Evolutionary conservation across 1,139 yeast species (phyloP).

Genomic region (Lodderomyces parapsilosis): DNA sequence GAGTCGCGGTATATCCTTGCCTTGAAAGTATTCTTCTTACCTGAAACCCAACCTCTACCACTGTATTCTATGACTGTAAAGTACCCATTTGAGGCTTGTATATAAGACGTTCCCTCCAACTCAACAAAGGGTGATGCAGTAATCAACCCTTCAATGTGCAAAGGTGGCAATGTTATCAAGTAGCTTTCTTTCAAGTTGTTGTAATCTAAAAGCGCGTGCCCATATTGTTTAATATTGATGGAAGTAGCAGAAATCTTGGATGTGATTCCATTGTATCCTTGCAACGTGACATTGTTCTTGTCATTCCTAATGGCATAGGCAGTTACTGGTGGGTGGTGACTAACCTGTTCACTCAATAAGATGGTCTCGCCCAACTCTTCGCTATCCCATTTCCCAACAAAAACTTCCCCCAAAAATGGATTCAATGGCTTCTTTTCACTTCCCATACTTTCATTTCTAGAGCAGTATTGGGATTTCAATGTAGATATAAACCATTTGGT

Average conservation of each 20-base stretch:
- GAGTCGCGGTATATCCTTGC: constrained; percentile 68
- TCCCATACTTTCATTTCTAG: constrained; percentile 87
- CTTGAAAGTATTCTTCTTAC: constrained; percentile 89
- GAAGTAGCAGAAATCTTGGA: constrained; percentile 78
- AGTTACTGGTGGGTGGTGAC: constrained; percentile 95
- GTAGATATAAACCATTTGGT: constrained; percentile 91
- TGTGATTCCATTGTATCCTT: constrained; percentile 88
- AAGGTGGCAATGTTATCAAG: constrained; percentile 87
- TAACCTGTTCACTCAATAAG: constrained; percentile 84
- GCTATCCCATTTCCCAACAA: constrained; percentile 77
- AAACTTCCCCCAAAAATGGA: constrained; percentile 91
- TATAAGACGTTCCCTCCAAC: constrained; percentile 79
- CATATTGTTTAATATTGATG: constrained; percentile 83
- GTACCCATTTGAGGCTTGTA: constrained; percentile 81
- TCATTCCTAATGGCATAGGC: constrained; percentile 80
- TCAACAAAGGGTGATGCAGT: constrained; percentile 90
- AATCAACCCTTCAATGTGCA: constrained; percentile 90
- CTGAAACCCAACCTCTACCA: constrained; percentile 95
- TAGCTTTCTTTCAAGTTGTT: constrained; percentile 65
- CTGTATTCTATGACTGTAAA: constrained; percentile 72
- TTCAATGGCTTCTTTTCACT: constrained; percentile 94
- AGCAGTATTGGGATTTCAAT: constrained; percentile 87
- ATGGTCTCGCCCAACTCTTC: constrained; percentile 65
- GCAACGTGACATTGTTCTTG: constrained; percentile 61
- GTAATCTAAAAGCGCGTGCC: constrained; percentile 77